Evolutionary conservation across 169 alveolate genomes (phyloP), one percentile per base, ranked within the genome.

Genomic region (Miamiensis avidus): DNA sequence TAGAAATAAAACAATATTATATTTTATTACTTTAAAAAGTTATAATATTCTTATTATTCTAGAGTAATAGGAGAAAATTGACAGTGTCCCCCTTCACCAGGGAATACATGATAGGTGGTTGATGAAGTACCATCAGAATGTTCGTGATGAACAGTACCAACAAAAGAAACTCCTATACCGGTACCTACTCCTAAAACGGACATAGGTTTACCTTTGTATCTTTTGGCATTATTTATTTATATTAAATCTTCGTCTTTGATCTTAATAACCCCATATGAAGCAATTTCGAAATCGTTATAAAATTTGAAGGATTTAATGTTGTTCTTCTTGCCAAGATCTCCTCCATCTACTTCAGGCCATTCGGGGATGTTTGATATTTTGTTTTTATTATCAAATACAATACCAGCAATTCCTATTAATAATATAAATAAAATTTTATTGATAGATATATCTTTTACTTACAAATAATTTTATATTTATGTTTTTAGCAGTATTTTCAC

Each of bases 31-130:
- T 34, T 34, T 31, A 79, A 65, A 49, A 79, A 79, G n/a, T 79
- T 74, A 79, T 34, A 29, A 30, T 34, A 79, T 79, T 64, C 75
- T 29, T 79, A 64, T 64, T 79, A 64, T 27, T 33, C 26, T 64
- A 49, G n/a, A 30, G 84, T 79, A 34, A 79, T 15, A 0, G 75
- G 64, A 26, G 84, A 34, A 79, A 79, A 79, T 49, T 34, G 29
- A n/a, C 76, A 11, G 30, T 79, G 84, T 34, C 84, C 84, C 29
- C 84, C 84, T n/a, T 79, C 84, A 16, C 84, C 84, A 26, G 84
- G 84, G 64, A 34, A 79, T 29, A 79, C 84, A 16, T 79, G 29
- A 32, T 79, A 79, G n/a, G 65, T 28, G n/a, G 25, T 34, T 79
- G 34, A 34, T 49, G 25, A 4, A 33, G 34, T 29, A n/a, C 73